Percentiles rank a stretch among this genome's conserved stretches.
Evolutionary conservation across 2,329 filamentous ascomycete genomes (phyloP).

Genomic region (Apiospora saccharicola): DNA sequence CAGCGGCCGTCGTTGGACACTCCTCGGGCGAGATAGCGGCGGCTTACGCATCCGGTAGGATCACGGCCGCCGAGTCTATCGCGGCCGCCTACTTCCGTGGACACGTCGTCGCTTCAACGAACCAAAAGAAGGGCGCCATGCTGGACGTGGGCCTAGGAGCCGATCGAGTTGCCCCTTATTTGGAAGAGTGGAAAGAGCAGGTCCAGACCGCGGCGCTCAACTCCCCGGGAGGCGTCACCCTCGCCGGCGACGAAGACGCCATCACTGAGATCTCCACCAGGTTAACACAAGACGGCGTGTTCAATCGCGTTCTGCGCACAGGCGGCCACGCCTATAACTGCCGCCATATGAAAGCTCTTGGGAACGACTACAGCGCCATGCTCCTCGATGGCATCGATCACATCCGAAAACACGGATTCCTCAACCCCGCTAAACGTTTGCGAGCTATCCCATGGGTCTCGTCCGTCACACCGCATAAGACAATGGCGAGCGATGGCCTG

Average conservation of each 20-base stretch:
- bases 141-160: constrained; percentile 29
- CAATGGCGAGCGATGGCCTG: not conserved
- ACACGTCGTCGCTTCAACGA: not conserved
- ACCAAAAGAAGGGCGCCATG: constrained; percentile 27
- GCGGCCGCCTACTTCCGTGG: constrained; percentile 33
- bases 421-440: constrained; percentile 6
- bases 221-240: constrained; percentile 38
- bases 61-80: constrained; percentile 32
- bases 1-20: constrained; percentile 48
- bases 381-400: constrained; percentile 4
- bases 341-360: constrained; percentile 36
- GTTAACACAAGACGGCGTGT: constrained; percentile 30
- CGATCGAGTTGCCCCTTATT: constrained; percentile 9
- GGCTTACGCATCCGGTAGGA: constrained; percentile 37
- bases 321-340: constrained; percentile 41
- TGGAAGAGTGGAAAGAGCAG: constrained; percentile 1
- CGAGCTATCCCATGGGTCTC: not conserved
- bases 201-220: constrained; percentile 34
- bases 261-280: constrained; percentile 26
- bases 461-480: not conserved
- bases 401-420: constrained; percentile 6
- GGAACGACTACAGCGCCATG: constrained; percentile 22
- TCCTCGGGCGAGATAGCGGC: constrained; percentile 44
- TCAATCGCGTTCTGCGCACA: constrained; percentile 35
- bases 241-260: constrained; percentile 37